Evolutionary conservation across 495 filamentous ascomycete genomes (phyloP), one percentile per base, ranked within the genome.

Genomic region (Penicillium steckii): DNA sequence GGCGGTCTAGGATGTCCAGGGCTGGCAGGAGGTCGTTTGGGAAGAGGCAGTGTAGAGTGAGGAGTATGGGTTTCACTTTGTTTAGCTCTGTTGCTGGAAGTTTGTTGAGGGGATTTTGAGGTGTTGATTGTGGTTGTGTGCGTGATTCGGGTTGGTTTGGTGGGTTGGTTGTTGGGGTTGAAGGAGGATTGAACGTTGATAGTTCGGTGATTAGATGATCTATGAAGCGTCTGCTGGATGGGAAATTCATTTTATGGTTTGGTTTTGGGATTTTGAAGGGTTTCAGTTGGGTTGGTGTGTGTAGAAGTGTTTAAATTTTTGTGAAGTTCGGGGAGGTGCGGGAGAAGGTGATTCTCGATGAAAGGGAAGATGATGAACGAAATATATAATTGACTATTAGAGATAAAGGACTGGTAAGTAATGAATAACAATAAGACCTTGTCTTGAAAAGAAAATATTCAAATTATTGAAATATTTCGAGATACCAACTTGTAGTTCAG

Each of bases 1-100:
- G 66, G 8, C 91, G 78, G 61, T 96, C 91, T 4, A 96, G 77
- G 1, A 95, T 76, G 59, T 95, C 90, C 2, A 96, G 77, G 0
- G 90, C 89, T 3, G 88, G 87, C 0, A 95, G 81, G 17, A 84
- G 61, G 21, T 76, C 75, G 48, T 74, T 76, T 1, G 80, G 80
- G 37, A 82, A 76, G 3, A 84, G 64, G 40, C 72, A 79, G 62
- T 83, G 80, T 13, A 84, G 68, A 8, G 78, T 79, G 24, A 81
- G 55, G 50, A 84, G 60, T 15, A 79, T 38, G 24, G 73, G 66
- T 50, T 76, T 79, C 2, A 64, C 51, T 44, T 56, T 53, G 18
- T 60, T 27, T 4, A 60, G 32, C 10, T 64, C 48, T 37, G 55
- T 32, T 43, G 57, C 15, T 27, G 68, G 24, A 13, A 68, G 51